Conservation (phyloP, 2,329 filamentous ascomycete species). For the Botrytis porri region DNA sequence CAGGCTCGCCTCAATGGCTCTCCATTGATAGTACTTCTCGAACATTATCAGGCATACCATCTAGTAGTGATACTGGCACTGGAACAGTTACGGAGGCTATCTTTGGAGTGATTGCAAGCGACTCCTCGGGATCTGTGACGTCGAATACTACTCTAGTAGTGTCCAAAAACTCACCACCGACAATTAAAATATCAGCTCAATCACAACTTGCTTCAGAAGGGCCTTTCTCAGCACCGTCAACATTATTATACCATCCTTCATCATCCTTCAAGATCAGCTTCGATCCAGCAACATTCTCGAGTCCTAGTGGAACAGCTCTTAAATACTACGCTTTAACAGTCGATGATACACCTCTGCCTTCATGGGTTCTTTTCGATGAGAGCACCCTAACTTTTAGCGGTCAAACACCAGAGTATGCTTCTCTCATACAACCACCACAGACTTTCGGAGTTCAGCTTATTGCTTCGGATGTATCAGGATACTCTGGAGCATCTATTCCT, state of each 20-base stretch:
- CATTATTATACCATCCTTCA: constrained; percentile 55
- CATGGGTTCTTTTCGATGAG: constrained; percentile 77
- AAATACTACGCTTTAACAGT: constrained; percentile 75
- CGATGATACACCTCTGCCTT: constrained; percentile 78
- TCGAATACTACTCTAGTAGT: constrained; percentile 71
- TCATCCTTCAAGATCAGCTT: constrained; percentile 53
- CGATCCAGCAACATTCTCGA: constrained; percentile 58
- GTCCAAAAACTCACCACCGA: constrained; percentile 54
- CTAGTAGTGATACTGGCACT: constrained; percentile 53
- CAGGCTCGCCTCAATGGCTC: constrained; percentile 68
- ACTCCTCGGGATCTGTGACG: constrained; percentile 58
- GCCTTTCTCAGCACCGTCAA: constrained; percentile 57
- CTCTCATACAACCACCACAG: constrained; percentile 65
- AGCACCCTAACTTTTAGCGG: constrained; percentile 65
- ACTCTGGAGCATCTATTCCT: constrained; percentile 60
- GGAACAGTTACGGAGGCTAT: constrained; percentile 43
- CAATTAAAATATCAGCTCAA: constrained; percentile 53
- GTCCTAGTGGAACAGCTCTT: constrained; percentile 43
- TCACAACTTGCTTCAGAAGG: constrained; percentile 58
- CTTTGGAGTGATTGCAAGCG: constrained; percentile 68
- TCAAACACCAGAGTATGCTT: constrained; percentile 62
- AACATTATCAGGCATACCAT: constrained; percentile 69
- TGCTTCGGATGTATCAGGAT: constrained; percentile 77
- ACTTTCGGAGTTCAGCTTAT: constrained; percentile 69
- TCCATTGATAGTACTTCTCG: constrained; percentile 63